A percentile compares a stretch with the other conserved stretches of the same genome.
These are phyloP conservation scores for Agaricus blazei DNA, from an alignment of 768 basidiomycete species.

Conservation along the genomic window DNA sequence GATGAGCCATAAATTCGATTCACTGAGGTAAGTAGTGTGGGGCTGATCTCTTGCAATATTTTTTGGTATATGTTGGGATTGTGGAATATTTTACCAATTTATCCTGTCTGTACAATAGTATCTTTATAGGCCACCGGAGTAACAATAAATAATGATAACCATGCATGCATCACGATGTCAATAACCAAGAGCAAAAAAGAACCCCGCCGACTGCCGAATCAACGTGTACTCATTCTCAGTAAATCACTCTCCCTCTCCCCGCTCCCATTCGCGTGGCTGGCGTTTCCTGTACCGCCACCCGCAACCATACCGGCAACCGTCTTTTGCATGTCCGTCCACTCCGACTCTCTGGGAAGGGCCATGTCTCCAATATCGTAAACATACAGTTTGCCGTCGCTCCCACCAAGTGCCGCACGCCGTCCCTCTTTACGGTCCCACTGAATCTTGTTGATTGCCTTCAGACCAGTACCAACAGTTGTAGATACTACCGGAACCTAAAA, in stretches of 20 bases:
- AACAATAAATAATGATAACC: no score
- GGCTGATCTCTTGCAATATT: no score
- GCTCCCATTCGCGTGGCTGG: constrained; percentile 37
- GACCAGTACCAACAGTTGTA: constrained; percentile 66
- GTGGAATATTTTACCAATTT: no score
- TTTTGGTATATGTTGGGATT: no score
- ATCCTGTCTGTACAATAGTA: no score
- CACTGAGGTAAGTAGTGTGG: no score
- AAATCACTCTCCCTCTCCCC: constrained; percentile 23
- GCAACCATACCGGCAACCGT: constrained; percentile 69
- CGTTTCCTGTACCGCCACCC: constrained; percentile 11
- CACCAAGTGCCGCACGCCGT: constrained; percentile 82
- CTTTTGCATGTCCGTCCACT: constrained; percentile 93
- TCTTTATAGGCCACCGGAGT: no score
- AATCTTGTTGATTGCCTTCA: constrained; percentile 87
- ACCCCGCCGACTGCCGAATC: not conserved
- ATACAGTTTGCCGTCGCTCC: constrained; percentile 89
- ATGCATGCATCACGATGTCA: not conserved
- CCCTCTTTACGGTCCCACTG: constrained; percentile 95
- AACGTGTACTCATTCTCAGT: constrained; percentile 26
- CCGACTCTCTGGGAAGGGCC: constrained; percentile 80
- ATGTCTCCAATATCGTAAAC: constrained; percentile 94
- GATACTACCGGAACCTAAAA: constrained; percentile 87
- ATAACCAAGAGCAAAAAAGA: not conserved
- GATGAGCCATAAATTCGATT: not conserved